Base-by-base conservation (phyloP, 129 eudicot genomes). In the Kitagawia praeruptora region DNA sequence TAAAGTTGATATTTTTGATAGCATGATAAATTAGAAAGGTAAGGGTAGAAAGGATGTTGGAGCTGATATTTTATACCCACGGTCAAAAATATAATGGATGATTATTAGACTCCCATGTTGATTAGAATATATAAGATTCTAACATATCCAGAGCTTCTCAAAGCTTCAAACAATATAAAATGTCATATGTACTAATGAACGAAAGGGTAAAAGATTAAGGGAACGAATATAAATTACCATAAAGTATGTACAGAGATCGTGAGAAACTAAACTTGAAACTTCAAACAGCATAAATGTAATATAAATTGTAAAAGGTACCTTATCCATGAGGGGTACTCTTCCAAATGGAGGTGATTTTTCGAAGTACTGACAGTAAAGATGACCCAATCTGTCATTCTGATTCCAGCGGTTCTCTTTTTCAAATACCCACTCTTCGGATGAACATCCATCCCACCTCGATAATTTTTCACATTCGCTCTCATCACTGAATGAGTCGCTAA, bases 401-500 rank as follows among this genome's bases (percentile, higher is more conserved):
- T 79, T 86, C 83, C 75, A 79, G 16, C 81, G 72, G 79, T 34
- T 87, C 77, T 86, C 93, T 13, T 80, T 90, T 51, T 92, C 97
- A n/a, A 81, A 88, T 40, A 86, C 78, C 11, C 86, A 86, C 42
- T 86, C 93, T 61, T 88, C 97, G 0, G 97, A 93, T 3, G 98
- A 93, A 80, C 91, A 88, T 41, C 97, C 98, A 80, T 93, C 98
- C 98, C 98, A 93, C 84, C 97, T 89, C 28, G 96, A 93, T 45
- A 87, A 77, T 86, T 93, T 93, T 77, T 93, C 98, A 40, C 93
- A 84, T 83, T 93, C 98, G 44, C 97, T 93, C 90, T 93, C 98
- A 42, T 93, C 98, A 66, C 98, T 93, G 61, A 84, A 88, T 12
- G 98, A 93, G 75, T 93, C 98, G 63, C 97, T 91, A 39, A 81